Percentiles rank a stretch among this genome's conserved stretches.
Evolutionary conservation across 176 grass and related monocot species (phyloP).

Genomic region (Phoenix roebelenii): DNA sequence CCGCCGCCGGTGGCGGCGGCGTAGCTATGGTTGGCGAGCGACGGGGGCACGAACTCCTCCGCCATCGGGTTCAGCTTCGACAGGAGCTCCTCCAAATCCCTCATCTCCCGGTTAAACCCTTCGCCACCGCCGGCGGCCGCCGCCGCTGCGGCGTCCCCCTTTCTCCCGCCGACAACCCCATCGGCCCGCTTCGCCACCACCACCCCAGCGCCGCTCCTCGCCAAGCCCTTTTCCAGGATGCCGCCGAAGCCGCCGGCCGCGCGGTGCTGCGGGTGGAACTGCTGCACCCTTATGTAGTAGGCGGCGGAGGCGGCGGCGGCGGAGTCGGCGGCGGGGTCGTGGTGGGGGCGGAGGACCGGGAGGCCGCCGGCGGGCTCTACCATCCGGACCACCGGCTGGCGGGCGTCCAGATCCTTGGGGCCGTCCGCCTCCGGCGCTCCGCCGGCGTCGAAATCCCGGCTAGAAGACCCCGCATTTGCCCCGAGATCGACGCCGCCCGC

Average conservation of each 20-base stretch:
- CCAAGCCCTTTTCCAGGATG: too few relatives aligned
- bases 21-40: conserved; percentile 23
- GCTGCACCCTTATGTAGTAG: background rate
- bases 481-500: conserved; percentile 14
- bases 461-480: background rate
- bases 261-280: background rate
- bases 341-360: background rate
- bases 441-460: background rate
- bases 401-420: background rate
- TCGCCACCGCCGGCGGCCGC: conserved; percentile 4
- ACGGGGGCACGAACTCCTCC: conserved; percentile 92
- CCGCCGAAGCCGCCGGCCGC: background rate
- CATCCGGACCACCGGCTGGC: background rate
- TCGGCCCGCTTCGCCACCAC: conserved; percentile 6
- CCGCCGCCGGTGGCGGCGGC: conserved; percentile 3
- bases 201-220: conserved; percentile 4
- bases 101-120: conserved; percentile 66
- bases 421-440: background rate
- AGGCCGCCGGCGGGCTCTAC: conserved; percentile 1
- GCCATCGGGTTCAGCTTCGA: conserved; percentile 99
- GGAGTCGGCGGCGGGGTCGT: background rate
- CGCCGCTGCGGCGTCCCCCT: background rate
- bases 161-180: background rate
- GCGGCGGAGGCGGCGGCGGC: too few relatives aligned
- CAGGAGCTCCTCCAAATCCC: conserved; percentile 95